These are phyloP conservation scores for Colletotrichum musicola DNA, from an alignment of 2,329 filamentous ascomycete genomes.

Conservation along the genomic window DNA sequence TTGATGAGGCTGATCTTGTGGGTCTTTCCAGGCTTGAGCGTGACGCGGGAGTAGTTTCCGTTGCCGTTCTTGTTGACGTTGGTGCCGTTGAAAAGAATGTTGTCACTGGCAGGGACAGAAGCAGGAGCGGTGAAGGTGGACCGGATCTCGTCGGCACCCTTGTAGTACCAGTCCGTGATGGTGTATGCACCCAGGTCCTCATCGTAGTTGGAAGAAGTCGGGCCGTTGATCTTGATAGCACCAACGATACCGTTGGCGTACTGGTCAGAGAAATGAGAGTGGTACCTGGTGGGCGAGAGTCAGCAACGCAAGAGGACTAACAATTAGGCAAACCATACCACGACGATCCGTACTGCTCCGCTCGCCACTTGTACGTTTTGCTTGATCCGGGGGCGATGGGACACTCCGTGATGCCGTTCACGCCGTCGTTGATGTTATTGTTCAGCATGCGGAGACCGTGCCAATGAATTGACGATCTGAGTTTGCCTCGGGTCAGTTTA, in stretches of 20 bases:
- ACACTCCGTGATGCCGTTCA: constrained; percentile 57
- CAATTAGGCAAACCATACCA: constrained; percentile 28
- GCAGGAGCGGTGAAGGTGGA: constrained; percentile 40
- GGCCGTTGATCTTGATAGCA: constrained; percentile 63
- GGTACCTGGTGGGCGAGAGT: constrained; percentile 52
- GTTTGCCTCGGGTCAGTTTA: constrained; percentile 10
- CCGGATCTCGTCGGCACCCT: constrained; percentile 47
- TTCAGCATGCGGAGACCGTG: constrained; percentile 60
- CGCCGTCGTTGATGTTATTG: constrained; percentile 61
- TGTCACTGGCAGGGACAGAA: constrained; percentile 47
- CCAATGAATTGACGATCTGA: constrained; percentile 61
- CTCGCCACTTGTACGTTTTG: constrained; percentile 53
- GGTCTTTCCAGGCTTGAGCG: constrained; percentile 62
- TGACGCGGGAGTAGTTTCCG: constrained; percentile 58
- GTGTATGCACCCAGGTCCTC: constrained; percentile 69
- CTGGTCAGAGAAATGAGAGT: constrained; percentile 64
- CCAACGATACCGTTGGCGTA: constrained; percentile 66
- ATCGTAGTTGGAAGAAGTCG: constrained; percentile 63
- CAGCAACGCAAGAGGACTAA: not conserved
- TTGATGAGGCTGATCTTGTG: constrained; percentile 74
- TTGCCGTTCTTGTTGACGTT: constrained; percentile 47
- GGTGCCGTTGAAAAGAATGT: constrained; percentile 59
- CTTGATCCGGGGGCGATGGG: constrained; percentile 52
- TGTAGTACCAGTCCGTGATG: constrained; percentile 67
- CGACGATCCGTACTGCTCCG: constrained; percentile 53